Percentiles rank a stretch among this genome's conserved stretches.
These are phyloP conservation scores for Miscanthus sacchariflorus DNA, from an alignment of 202 grass and related monocot genomes.

Conservation along the genomic window DNA sequence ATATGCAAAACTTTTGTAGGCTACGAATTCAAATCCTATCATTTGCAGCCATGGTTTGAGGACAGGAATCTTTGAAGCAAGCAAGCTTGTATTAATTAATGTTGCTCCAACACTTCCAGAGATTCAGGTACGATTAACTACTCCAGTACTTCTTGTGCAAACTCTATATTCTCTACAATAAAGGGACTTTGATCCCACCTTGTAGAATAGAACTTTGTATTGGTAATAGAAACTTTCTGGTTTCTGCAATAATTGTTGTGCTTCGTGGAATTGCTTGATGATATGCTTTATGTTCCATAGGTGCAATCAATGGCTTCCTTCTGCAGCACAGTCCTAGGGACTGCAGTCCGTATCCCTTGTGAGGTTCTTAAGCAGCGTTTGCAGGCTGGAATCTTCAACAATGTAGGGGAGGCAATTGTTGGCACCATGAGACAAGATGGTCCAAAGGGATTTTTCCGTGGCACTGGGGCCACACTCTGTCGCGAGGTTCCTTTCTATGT, in stretches of 20 bases:
- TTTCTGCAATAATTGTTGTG: background rate
- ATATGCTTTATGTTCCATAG: conserved; percentile 36
- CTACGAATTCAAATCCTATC: conserved; percentile 13
- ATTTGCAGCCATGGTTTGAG: conserved; percentile 94
- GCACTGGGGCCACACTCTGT: conserved; percentile 95
- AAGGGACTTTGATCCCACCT: no score
- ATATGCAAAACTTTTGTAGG: background rate
- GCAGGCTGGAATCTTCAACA: conserved; percentile 91
- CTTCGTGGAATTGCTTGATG: conserved; percentile 25
- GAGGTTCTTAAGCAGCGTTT: conserved; percentile 96
- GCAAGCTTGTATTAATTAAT: conserved; percentile 83
- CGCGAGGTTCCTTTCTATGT: conserved; percentile 99
- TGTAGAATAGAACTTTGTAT: background rate
- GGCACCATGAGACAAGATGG: conserved; percentile 87
- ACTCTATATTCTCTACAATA: background rate
- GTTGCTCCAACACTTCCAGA: conserved; percentile 92
- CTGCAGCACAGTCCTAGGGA: conserved; percentile 95
- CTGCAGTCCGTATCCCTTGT: conserved; percentile 89
- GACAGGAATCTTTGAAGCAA: conserved; percentile 98
- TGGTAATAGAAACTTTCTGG: background rate
- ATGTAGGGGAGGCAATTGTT: conserved; percentile 92
- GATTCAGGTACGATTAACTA: conserved; percentile 68
- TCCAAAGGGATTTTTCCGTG: conserved; percentile 85
- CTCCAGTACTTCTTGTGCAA: conserved; percentile 1
- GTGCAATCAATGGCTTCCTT: conserved; percentile 97